Conservation (phyloP, 352 stramenopile genomes). For the Hyaloperonospora brassicae region DNA sequence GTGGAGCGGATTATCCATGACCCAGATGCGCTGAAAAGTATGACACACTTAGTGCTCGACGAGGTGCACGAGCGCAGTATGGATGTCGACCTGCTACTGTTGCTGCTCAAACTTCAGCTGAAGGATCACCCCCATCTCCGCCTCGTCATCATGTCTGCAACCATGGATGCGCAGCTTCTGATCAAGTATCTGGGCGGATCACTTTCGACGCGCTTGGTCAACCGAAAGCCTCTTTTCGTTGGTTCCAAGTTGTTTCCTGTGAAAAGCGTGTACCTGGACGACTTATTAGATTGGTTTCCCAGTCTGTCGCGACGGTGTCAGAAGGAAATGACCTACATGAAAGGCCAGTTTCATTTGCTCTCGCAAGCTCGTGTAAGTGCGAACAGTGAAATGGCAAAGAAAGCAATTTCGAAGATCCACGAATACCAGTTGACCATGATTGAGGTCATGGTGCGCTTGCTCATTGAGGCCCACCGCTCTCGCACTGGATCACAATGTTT, state of each 20-base stretch:
- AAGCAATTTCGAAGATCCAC: slow-evolving; percentile 50
- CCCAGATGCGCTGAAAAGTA: slow-evolving; percentile 68
- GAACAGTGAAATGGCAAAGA: slow-evolving; percentile 42
- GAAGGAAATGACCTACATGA: slow-evolving; percentile 43
- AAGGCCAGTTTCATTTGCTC: slow-evolving; percentile 33
- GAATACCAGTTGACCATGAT: slow-evolving; percentile 56
- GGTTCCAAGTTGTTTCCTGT: slow-evolving; percentile 75
- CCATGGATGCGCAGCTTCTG: slow-evolving; percentile 89
- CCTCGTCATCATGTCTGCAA: slow-evolving; percentile 95
- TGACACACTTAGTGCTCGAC: slow-evolving; percentile 95
- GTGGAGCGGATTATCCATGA: slow-evolving; percentile 92
- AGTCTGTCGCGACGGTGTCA: slow-evolving; percentile 23
- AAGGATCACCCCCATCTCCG: slow-evolving; percentile 59
- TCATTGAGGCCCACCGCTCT: slow-evolving; percentile 35
- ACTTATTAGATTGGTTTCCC: slow-evolving; percentile 36
- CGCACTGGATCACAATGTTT: slow-evolving; percentile 62
- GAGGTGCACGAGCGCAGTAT: slow-evolving; percentile 93
- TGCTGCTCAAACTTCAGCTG: slow-evolving; percentile 84
- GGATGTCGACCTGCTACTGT: slow-evolving; percentile 92
- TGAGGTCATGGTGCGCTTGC: slow-evolving; percentile 42
- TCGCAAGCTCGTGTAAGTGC: slow-evolving; percentile 22
- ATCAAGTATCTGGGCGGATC: slow-evolving; percentile 78
- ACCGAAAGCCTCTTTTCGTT: slow-evolving; percentile 65
- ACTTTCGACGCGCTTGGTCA: slow-evolving; percentile 41
- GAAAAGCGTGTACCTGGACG: slow-evolving; percentile 56